Conservation (phyloP, 345 rosid species). For the Salix viminalis region DNA sequence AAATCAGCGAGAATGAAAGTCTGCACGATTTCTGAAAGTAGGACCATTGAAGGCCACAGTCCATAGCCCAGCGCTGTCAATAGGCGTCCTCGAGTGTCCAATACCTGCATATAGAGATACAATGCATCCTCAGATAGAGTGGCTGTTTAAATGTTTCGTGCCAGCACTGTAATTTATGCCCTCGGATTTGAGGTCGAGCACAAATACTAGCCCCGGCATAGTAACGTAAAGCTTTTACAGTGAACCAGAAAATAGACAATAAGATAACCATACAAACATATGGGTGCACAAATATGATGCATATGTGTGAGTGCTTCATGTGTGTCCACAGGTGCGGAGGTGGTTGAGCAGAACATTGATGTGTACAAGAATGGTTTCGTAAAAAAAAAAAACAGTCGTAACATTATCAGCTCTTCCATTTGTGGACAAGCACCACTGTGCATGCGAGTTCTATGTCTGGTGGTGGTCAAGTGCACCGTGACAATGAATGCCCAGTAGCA, state of each 20-base stretch:
- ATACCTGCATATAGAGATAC: constrained; percentile 8
- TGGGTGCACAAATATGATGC: background rate
- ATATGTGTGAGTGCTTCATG: no score
- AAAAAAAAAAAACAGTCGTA: no score
- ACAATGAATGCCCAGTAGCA: background rate
- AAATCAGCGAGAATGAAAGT: constrained; percentile 32
- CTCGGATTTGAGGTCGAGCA: background rate
- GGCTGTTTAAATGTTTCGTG: background rate
- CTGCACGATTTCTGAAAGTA: constrained; percentile 27
- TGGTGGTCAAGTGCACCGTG: background rate
- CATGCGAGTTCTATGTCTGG: background rate
- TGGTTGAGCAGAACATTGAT: background rate
- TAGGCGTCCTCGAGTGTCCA: constrained; percentile 23
- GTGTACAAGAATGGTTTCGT: background rate
- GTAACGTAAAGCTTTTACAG: background rate
- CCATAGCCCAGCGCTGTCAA: constrained; percentile 25
- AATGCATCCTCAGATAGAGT: background rate
- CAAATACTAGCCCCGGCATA: background rate
- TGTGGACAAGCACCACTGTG: no score
- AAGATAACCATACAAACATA: background rate
- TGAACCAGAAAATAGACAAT: no score
- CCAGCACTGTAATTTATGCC: background rate
- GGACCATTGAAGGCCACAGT: constrained; percentile 26
- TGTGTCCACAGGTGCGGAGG: no score
- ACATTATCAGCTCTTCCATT: background rate